These are phyloP conservation scores for Periglandula ipomoeae DNA, from an alignment of 2,329 filamentous ascomycete species.

Conservation along the genomic window DNA sequence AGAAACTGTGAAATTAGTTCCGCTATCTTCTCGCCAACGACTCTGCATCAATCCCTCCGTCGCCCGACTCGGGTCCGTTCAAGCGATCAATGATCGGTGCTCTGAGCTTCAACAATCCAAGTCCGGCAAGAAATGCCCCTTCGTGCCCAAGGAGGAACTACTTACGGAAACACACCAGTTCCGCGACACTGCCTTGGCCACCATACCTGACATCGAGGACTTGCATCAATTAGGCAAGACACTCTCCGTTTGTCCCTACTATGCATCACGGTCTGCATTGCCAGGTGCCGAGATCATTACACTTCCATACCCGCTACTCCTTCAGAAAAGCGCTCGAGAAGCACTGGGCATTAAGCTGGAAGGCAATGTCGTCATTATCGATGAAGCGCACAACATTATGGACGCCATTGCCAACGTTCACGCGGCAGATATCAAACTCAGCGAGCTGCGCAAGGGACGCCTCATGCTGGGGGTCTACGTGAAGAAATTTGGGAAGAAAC, in stretches of 20 bases:
- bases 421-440: conserved; percentile 64
- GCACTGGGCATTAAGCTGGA: conserved; percentile 80
- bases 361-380: conserved; percentile 85
- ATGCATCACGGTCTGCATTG: conserved; percentile 82
- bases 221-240: conserved; percentile 68
- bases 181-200: conserved; percentile 74
- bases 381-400: conserved; percentile 97
- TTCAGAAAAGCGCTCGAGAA: conserved; percentile 81
- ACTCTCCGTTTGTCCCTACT: conserved; percentile 84
- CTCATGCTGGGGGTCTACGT: conserved; percentile 74
- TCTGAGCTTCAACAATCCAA: conserved; percentile 75
- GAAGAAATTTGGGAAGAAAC: conserved; percentile 74
- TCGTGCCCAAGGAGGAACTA: conserved; percentile 69
- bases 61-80: conserved; percentile 55
- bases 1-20: conserved; percentile 62
- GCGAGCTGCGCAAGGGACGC: conserved; percentile 63
- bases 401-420: conserved; percentile 85
- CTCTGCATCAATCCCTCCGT: conserved; percentile 86
- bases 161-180: conserved; percentile 67
- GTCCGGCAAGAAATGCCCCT: conserved; percentile 55
- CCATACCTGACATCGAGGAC: conserved; percentile 88
- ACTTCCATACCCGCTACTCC: conserved; percentile 79
- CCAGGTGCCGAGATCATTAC: conserved; percentile 82
- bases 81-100: conserved; percentile 89
- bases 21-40: conserved; percentile 78